Base-by-base conservation (phyloP, 1,284 basidiomycete genomes). In the Rhodofomes roseus region DNA sequence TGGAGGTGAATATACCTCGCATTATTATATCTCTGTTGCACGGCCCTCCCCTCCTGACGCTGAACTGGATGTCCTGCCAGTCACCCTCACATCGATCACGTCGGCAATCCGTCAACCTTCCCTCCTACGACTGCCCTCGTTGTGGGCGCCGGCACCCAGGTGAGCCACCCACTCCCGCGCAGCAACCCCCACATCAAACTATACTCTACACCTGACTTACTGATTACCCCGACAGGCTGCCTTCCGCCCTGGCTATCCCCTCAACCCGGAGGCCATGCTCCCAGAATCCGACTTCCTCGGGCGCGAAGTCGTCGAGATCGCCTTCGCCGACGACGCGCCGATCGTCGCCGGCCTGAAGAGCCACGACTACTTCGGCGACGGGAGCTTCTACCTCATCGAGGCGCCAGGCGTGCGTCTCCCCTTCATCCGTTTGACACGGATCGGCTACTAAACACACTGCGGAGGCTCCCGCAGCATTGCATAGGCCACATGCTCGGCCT, bases 201-300 rank as follows among this genome's bases (percentile, higher is more conserved):
- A 34, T 11, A 34, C 31, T 4, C 31, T 11, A n/a, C 31, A 18
- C 16, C 37, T 39, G 12, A 36, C 31, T n/a, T 8, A 25, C 36
- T 18, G 22, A 18, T 36, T 18, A 34, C 5, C 5, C 12, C 46
- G 25, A 22, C 50, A 52, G 50, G 50, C 50, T 23, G 50, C 31
- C 9, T 52, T 52, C 34, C 50, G 50, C 34, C 50, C 50, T 11
- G 50, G 31, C 50, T 52, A 52, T 25, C 50, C 50, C 4, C 34
- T 36, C 31, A 52, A 52, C 31, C 50, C 50, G 8, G 22, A 36
- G 5, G 31, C 50, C 11, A 52, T 52, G 50, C 5, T 52, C 20
- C 50, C 50, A n/a, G 50, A 52, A 20, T 52, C 50, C 27, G 50
- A 52, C 34, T 52, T 52, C 50, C 31, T 34, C 29, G 50, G 50